These are phyloP conservation scores for Aspergillus amoenus DNA, from an alignment of 2,329 filamentous ascomycete genomes.

Conservation along the genomic window DNA sequence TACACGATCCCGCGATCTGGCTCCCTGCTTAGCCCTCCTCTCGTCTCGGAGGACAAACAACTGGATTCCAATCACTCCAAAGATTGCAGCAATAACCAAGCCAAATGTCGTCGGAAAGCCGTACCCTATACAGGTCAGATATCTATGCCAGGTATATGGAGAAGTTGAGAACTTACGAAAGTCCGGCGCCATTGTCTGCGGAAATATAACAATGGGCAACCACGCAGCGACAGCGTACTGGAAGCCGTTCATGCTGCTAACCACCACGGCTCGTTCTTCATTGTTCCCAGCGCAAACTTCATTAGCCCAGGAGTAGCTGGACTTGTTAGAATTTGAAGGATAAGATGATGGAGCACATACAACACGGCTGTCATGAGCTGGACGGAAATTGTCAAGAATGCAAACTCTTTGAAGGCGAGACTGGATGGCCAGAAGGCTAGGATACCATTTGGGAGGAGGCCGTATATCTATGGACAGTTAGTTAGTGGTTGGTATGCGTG, in stretches of 20 bases:
- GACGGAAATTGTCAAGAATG: conserved; percentile 13
- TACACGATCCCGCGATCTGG: not conserved
- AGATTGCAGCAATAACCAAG: conserved; percentile 10
- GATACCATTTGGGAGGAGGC: conserved; percentile 34
- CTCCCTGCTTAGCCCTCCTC: not conserved
- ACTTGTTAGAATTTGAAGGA: not conserved
- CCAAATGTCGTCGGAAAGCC: conserved; percentile 14
- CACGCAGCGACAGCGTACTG: conserved; percentile 19
- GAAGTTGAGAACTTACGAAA: conserved; percentile 10
- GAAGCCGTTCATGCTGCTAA: conserved; percentile 59
- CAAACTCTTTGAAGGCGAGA: conserved; percentile 16
- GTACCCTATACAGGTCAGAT: conserved; percentile 2
- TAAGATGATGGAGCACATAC: conserved; percentile 13
- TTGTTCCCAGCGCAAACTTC: conserved; percentile 32
- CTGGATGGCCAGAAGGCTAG: conserved; percentile 19
- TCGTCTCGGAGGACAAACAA: not conserved
- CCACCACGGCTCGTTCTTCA: conserved; percentile 25
- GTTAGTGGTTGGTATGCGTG: too few relatives aligned
- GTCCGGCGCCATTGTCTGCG: conserved; percentile 14
- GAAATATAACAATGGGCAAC: conserved; percentile 17
- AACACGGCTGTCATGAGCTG: conserved; percentile 37
- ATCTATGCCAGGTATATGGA: too few relatives aligned
- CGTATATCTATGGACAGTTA: conserved; percentile 21
- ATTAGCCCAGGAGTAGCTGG: conserved; percentile 20
- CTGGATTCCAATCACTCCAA: conserved; percentile 6